These are phyloP conservation scores for Alternaria tenuissima DNA, from an alignment of 2,329 filamentous ascomycete genomes.

Conservation along the genomic window DNA sequence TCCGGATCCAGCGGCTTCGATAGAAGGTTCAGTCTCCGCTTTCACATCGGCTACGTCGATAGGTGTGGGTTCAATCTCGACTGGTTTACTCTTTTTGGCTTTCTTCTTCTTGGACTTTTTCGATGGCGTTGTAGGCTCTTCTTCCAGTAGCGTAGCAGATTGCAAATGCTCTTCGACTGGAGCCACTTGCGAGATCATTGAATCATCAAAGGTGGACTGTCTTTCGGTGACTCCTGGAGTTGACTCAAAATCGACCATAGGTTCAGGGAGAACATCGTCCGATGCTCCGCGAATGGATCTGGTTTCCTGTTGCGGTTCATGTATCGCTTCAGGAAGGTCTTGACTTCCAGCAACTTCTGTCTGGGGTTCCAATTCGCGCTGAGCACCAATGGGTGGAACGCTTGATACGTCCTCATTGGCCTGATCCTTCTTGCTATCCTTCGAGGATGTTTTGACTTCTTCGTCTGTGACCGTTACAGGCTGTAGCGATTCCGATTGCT, in stretches of 20 bases:
- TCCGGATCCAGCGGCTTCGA: neutral
- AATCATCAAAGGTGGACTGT: neutral
- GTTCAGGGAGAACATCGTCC: neutral
- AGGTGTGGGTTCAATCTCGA: slow-evolving; percentile 8
- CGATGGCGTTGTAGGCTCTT: slow-evolving; percentile 36
- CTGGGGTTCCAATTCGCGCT: neutral
- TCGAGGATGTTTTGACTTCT: slow-evolving; percentile 38
- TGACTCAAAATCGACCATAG: neutral
- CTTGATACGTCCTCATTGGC: slow-evolving; percentile 4
- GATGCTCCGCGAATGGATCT: neutral
- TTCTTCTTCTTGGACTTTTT: slow-evolving; percentile 57
- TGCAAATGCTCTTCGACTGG: slow-evolving; percentile 9
- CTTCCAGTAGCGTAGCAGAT: slow-evolving; percentile 10
- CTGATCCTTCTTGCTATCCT: slow-evolving; percentile 50
- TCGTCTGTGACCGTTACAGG: neutral
- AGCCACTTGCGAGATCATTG: neutral
- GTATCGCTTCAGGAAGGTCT: neutral
- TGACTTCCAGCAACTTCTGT: neutral
- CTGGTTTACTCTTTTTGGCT: slow-evolving; percentile 21
- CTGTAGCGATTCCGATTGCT: slow-evolving; percentile 8
- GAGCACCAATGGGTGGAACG: neutral
- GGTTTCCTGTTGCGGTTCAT: neutral
- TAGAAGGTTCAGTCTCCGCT: neutral
- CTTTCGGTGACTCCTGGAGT: neutral
- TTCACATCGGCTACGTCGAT: neutral